These are phyloP conservation scores for Carpinus viminea DNA, from an alignment of 306 rosid species.

Conservation along the genomic window DNA sequence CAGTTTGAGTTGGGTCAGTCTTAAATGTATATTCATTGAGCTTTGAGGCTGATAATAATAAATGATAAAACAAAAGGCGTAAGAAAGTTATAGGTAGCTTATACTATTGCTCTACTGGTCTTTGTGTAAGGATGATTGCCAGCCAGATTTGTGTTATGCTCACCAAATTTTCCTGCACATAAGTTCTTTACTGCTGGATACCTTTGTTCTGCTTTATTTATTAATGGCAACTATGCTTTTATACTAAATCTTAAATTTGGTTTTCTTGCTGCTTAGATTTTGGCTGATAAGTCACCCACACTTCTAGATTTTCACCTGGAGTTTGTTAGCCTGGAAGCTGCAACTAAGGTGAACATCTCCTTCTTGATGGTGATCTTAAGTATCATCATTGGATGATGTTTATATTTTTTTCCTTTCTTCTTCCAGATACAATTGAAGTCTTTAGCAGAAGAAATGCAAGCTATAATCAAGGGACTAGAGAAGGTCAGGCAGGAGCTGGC, in stretches of 20 bases:
- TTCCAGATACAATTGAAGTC: constrained; percentile 97
- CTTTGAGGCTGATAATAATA: background rate
- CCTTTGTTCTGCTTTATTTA: background rate
- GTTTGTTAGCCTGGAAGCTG: constrained; percentile 77
- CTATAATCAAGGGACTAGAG: constrained; percentile 84
- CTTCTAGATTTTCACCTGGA: constrained; percentile 89
- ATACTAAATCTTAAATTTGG: constrained; percentile 23
- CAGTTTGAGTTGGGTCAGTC: background rate
- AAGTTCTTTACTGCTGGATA: constrained; percentile 13
- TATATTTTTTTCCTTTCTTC: constrained; percentile 19
- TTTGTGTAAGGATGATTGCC: background rate
- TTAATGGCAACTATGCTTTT: constrained; percentile 8
- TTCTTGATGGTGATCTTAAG: constrained; percentile 19
- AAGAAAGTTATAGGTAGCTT: background rate
- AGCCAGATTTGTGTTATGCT: constrained; percentile 2
- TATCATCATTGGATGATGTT: constrained; percentile 18
- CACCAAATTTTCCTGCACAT: background rate
- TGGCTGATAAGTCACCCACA: constrained; percentile 77
- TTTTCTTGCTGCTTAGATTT: constrained; percentile 52
- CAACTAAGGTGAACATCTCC: constrained; percentile 67
- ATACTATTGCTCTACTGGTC: background rate
- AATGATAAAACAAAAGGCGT: background rate
- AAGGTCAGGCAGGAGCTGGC: constrained; percentile 87
- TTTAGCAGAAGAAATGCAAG: constrained; percentile 99
- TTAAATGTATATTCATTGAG: background rate